Conservation (phyloP, 495 filamentous ascomycete species). For the Hapsidospora chrysogenum region DNA sequence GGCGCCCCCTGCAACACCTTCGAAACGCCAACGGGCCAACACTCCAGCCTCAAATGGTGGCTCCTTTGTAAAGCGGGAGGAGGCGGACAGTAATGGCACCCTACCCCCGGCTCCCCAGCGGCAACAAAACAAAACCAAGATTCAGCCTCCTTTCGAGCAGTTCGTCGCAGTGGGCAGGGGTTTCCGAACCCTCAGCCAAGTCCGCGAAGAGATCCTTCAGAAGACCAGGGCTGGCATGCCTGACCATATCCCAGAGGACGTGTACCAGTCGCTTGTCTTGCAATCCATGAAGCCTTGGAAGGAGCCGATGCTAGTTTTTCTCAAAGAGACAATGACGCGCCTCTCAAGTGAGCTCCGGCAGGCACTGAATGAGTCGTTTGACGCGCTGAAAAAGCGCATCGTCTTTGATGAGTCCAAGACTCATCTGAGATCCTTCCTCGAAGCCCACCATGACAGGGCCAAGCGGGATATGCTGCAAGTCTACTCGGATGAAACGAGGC, state of each 20-base stretch:
- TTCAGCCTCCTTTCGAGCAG: too few species aligned
- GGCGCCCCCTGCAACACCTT: neutral
- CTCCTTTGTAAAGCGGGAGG: slow-evolving; percentile 2
- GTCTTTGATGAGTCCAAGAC: slow-evolving; percentile 19
- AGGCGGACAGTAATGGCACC: neutral
- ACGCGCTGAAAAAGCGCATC: slow-evolving; percentile 16
- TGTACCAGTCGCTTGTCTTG: slow-evolving; percentile 21
- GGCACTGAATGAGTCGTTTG: slow-evolving; percentile 17
- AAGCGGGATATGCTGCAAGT: slow-evolving; percentile 12
- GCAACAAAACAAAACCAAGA: too few species aligned
- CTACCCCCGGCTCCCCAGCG: neutral
- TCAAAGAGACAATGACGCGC: slow-evolving; percentile 17
- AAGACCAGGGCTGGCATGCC: slow-evolving; percentile 26
- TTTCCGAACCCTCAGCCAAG: slow-evolving; percentile 12
- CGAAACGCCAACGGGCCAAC: too few species aligned
- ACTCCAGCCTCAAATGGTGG: too few species aligned
- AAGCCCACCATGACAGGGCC: slow-evolving; percentile 10
- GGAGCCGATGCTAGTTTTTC: slow-evolving; percentile 13
- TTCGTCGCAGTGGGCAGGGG: too few species aligned
- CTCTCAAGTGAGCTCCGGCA: slow-evolving; percentile 12
- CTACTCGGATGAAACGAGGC: slow-evolving; percentile 17
- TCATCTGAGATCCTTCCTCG: slow-evolving; percentile 18
- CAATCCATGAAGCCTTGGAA: slow-evolving; percentile 21
- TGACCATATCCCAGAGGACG: slow-evolving; percentile 20
- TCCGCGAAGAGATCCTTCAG: slow-evolving; percentile 17